A percentile compares a stretch with the other conserved stretches of the same genome.
Conservation (phyloP, 2,329 filamentous ascomycete genomes). For the Leptographium wingfieldii region DNA sequence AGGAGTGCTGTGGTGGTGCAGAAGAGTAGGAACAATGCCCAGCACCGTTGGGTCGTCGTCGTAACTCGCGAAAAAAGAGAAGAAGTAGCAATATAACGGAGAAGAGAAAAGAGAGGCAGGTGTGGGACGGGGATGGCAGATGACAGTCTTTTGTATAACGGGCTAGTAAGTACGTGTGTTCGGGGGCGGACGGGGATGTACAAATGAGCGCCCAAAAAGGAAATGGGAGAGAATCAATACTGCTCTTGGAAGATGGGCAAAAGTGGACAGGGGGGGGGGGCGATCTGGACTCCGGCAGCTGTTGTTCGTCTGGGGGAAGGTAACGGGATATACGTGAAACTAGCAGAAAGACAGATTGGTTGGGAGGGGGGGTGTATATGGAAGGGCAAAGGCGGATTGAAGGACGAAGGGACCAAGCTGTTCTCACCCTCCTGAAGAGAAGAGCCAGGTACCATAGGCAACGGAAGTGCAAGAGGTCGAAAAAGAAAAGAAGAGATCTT, state of each 20-base stretch:
- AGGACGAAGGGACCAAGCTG: background rate
- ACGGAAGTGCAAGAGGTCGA: background rate
- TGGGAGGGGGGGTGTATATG: background rate
- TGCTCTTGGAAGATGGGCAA: background rate
- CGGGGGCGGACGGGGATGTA: background rate
- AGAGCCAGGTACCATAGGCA: background rate
- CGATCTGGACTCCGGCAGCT: conserved; percentile 3
- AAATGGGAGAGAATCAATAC: conserved; percentile 1
- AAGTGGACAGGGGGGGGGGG: background rate
- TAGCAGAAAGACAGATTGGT: background rate
- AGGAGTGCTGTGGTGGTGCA: background rate
- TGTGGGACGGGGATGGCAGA: conserved; percentile 8
- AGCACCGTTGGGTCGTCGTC: too few relatives aligned
- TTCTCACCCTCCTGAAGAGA: background rate
- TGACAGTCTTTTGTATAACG: conserved; percentile 10
- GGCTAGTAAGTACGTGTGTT: background rate
- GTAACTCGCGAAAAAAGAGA: background rate
- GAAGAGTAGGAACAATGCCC: background rate
- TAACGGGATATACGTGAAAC: conserved; percentile 3
- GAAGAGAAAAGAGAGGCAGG: background rate
- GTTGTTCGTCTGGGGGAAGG: background rate
- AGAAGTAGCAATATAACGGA: background rate
- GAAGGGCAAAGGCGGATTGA: background rate
- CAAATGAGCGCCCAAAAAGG: conserved; percentile 3
- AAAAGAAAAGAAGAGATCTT: background rate